These are phyloP conservation scores for Podaxis sp. DNA, from an alignment of 768 basidiomycete species.

Conservation along the genomic window DNA sequence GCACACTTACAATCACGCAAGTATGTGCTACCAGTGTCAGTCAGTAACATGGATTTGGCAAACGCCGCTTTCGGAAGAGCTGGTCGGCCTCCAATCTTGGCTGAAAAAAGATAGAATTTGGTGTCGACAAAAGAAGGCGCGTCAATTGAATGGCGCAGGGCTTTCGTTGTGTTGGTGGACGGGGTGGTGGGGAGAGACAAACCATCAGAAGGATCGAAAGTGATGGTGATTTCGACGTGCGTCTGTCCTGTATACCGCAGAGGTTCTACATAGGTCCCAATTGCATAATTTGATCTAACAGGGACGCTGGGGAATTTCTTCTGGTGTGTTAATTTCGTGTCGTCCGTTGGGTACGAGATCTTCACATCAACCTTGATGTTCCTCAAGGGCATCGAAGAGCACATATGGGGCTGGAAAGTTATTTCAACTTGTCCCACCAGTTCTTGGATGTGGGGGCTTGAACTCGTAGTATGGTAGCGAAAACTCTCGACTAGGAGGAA, in stretches of 20 bases:
- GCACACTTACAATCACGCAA: constrained; percentile 9
- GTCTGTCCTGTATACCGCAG: background rate
- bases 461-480: background rate
- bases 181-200: background rate
- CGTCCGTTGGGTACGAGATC: background rate
- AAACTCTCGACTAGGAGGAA: background rate
- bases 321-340: background rate
- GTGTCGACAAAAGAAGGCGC: constrained; percentile 12
- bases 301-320: background rate
- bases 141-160: constrained; percentile 3
- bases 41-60: constrained; percentile 8
- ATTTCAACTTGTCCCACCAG: background rate
- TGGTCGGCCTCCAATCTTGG: background rate
- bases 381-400: background rate
- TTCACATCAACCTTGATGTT: background rate
- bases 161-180: constrained; percentile 2
- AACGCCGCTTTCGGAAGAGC: constrained; percentile 2
- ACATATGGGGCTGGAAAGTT: background rate
- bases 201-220: background rate
- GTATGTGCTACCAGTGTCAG: background rate
- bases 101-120: constrained; percentile 17
- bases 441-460: background rate
- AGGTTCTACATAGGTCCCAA: background rate
- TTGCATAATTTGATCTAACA: background rate
- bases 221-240: constrained; percentile 7